Conservation (phyloP, 2,329 filamentous ascomycete species). For the Chrysoporthe deuterocubensis region DNA sequence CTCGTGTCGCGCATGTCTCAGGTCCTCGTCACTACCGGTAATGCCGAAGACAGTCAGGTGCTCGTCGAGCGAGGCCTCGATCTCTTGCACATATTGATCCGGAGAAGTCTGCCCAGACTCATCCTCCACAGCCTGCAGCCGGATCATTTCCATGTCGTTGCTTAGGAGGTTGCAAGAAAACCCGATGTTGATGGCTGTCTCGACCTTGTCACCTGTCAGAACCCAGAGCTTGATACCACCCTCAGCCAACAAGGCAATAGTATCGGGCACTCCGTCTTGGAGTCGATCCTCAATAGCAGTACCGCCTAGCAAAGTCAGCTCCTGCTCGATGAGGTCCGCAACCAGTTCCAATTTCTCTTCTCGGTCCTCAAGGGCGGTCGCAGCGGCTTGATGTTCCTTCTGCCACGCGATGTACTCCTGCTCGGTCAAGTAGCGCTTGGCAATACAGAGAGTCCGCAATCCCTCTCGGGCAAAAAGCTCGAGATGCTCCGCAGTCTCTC, state of each 20-base stretch:
- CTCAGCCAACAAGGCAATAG: constrained; percentile 85
- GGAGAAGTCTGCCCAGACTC: constrained; percentile 54
- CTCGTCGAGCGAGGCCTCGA: constrained; percentile 75
- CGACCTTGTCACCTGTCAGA: constrained; percentile 95
- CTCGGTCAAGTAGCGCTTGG: constrained; percentile 78
- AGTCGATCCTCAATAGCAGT: constrained; percentile 97
- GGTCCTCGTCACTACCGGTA: constrained; percentile 83
- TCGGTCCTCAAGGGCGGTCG: constrained; percentile 79
- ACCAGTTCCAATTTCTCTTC: constrained; percentile 93
- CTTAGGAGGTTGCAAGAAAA: constrained; percentile 98
- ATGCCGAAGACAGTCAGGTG: constrained; percentile 75
- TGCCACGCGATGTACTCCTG: constrained; percentile 86
- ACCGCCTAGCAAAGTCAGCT: constrained; percentile 85
- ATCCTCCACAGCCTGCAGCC: constrained; percentile 83
- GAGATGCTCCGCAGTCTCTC: constrained; percentile 86
- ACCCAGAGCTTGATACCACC: constrained; percentile 99
- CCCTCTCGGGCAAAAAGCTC: constrained; percentile 98
- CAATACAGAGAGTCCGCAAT: constrained; percentile 91
- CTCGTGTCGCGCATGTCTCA: constrained; percentile 76
- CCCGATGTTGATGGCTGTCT: constrained; percentile 99
- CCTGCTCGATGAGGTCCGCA: constrained; percentile 87
- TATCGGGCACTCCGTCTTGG: constrained; percentile 95
- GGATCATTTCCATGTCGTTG: constrained; percentile 96
- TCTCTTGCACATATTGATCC: constrained; percentile 56
- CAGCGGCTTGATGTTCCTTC: constrained; percentile 83